phyloP scores from a whole-genome alignment of 495 filamentous ascomycete genomes.

The Amniculicola lignicola region DNA sequence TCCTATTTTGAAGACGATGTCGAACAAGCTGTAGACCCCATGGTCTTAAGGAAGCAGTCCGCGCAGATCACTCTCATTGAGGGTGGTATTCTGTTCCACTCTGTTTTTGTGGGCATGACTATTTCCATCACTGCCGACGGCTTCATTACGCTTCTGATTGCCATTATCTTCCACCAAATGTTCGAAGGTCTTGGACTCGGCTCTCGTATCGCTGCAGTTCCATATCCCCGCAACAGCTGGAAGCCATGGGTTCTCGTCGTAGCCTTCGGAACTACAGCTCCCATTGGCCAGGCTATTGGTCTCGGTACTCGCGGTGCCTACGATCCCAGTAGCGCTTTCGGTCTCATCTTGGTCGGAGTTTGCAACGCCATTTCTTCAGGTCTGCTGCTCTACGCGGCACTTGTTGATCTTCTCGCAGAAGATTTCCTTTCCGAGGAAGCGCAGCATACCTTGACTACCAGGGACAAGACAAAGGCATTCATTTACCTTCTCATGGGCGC shows the following conservation, averaged over 20 bases:
- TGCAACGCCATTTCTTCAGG: conserved; percentile 64
- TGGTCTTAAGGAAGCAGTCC: conserved; percentile 49
- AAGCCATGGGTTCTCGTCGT: conserved; percentile 64
- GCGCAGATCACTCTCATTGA: conserved; percentile 56
- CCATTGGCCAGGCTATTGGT: conserved; percentile 60
- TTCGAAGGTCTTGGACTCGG: conserved; percentile 38
- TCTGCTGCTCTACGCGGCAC: conserved; percentile 58
- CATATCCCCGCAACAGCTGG: conserved; percentile 48
- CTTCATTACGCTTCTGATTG: conserved; percentile 35
- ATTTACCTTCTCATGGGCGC: conserved; percentile 30
- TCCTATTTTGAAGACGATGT: conserved; percentile 33
- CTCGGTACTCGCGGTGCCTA: conserved; percentile 57
- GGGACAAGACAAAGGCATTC: conserved; percentile 25
- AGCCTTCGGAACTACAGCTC: conserved; percentile 58
- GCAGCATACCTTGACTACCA: conserved; percentile 30
- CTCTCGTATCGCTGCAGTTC: conserved; percentile 51
- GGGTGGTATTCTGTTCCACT: conserved; percentile 52
- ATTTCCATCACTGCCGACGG: conserved; percentile 30
- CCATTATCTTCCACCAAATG: conserved; percentile 36
- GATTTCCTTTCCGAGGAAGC: conserved; percentile 64
- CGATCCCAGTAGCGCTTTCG: conserved; percentile 61
- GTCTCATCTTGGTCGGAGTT: conserved; percentile 62
- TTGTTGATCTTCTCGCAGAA: conserved; percentile 62
- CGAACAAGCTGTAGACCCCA: conserved; percentile 46
- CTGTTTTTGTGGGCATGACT: conserved; percentile 37